phyloP scores from a whole-genome alignment of 192 early-diverging fungal species.

The Backusella parvicylindrica region DNA sequence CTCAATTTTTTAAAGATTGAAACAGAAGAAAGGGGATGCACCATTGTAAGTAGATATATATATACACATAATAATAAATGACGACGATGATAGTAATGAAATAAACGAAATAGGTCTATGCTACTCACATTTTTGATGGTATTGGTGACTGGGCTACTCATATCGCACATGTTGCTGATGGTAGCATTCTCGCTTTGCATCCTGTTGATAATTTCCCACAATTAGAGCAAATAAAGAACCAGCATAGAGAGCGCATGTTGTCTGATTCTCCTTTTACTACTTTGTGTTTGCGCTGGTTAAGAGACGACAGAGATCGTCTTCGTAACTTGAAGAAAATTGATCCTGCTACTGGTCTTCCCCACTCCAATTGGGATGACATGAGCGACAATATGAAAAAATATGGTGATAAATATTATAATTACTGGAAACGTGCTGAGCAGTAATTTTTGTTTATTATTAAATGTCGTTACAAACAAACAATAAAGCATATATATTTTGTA shows the following conservation, averaged over 20 bases:
- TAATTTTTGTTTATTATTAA: background rate
- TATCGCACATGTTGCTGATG: slow-evolving; percentile 63
- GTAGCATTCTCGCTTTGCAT: slow-evolving; percentile 42
- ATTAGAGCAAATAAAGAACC: slow-evolving; percentile 37
- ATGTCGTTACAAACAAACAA: background rate
- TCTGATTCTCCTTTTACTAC: slow-evolving; percentile 32
- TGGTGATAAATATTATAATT: slow-evolving; percentile 49
- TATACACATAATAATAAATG: background rate
- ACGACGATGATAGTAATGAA: background rate
- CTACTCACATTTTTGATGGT: slow-evolving; percentile 84
- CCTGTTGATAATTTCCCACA: slow-evolving; percentile 52
- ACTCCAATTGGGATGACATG: slow-evolving; percentile 46
- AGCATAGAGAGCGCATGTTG: slow-evolving; percentile 4
- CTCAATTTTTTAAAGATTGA: slow-evolving; percentile 63
- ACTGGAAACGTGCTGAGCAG: slow-evolving; percentile 28
- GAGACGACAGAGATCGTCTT: slow-evolving; percentile 47
- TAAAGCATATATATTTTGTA: background rate
- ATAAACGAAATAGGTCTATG: slow-evolving; percentile 58
- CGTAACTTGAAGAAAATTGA: slow-evolving; percentile 23
- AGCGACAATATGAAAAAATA: slow-evolving; percentile 40
- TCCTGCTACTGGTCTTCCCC: slow-evolving; percentile 26
- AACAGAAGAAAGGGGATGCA: slow-evolving; percentile 55
- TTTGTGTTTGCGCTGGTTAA: slow-evolving; percentile 51
- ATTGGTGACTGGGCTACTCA: slow-evolving; percentile 70
- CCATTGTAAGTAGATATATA: slow-evolving; percentile 45